Conservation (phyloP, 2,329 filamentous ascomycete species). For the Epichloe amarillans region DNA sequence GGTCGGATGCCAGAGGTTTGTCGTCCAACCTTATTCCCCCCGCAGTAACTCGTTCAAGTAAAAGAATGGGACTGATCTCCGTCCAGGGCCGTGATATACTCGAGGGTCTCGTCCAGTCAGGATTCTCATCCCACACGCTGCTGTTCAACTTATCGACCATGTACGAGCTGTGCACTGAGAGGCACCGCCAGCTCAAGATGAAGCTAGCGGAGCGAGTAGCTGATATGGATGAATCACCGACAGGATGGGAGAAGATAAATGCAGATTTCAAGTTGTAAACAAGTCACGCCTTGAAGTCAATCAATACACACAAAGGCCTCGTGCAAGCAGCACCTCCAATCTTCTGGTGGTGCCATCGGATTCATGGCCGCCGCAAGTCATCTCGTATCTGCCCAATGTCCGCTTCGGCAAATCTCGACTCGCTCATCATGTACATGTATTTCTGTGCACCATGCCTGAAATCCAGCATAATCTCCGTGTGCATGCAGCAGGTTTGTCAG, state of each 20-base stretch:
- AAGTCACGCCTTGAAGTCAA: background rate
- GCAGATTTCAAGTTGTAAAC: constrained; percentile 61
- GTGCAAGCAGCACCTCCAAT: background rate
- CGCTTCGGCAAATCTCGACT: background rate
- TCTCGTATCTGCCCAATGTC: background rate
- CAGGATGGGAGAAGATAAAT: constrained; percentile 58
- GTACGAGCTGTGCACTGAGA: constrained; percentile 83
- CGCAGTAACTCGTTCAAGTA: no score
- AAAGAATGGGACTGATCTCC: constrained; percentile 6
- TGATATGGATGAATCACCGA: constrained; percentile 36
- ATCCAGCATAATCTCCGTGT: background rate
- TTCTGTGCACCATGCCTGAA: background rate
- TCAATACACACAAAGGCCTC: background rate
- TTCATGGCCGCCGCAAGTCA: background rate
- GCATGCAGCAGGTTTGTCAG: background rate
- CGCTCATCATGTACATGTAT: background rate
- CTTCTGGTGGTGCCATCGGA: no score
- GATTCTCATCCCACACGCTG: constrained; percentile 60
- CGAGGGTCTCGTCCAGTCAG: constrained; percentile 48
- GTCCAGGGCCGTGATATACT: constrained; percentile 50
- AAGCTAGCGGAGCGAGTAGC: constrained; percentile 59
- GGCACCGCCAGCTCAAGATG: constrained; percentile 55
- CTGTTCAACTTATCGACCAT: constrained; percentile 84
- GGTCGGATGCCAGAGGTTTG: constrained; percentile 59
- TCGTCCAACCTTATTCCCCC: background rate